Evolutionary conservation across 768 basidiomycete genomes (phyloP).

Genomic region (Xanthoconium purpureum): DNA sequence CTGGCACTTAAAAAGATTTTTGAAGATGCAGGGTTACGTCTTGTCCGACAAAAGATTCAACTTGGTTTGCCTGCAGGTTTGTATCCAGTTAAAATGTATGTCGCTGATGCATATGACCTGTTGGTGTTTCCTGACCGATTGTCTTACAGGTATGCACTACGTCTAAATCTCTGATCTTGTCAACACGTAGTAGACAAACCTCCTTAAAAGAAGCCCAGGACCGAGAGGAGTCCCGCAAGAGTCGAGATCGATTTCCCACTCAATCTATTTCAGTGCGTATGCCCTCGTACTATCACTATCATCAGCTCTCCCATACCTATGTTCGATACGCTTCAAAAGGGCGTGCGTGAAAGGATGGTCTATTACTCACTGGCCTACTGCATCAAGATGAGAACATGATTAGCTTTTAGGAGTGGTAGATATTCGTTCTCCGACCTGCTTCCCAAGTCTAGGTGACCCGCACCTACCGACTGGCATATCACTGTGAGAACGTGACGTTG

Average conservation of each 20-base stretch:
- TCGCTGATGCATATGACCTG: not conserved
- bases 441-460: not conserved
- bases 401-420: not conserved
- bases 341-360: too few relatives aligned
- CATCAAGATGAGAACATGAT: not conserved
- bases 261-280: too few relatives aligned
- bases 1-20: conserved; percentile 78
- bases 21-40: conserved; percentile 61
- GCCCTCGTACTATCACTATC: too few relatives aligned
- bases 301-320: too few relatives aligned
- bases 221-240: not conserved
- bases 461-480: not conserved
- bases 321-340: too few relatives aligned
- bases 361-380: not conserved
- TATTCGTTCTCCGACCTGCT: not conserved
- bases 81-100: conserved; percentile 85
- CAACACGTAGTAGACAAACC: not conserved
- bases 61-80: conserved; percentile 78
- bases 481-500: conserved; percentile 32
- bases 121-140: conserved; percentile 7
- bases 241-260: not conserved
- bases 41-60: conserved; percentile 77
- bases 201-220: too few relatives aligned
- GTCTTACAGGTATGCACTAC: conserved; percentile 26
- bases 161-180: conserved; percentile 6